Evolutionary conservation across 495 filamentous ascomycete species (phyloP).

Genomic region (Astrothelium macrocarpum): DNA sequence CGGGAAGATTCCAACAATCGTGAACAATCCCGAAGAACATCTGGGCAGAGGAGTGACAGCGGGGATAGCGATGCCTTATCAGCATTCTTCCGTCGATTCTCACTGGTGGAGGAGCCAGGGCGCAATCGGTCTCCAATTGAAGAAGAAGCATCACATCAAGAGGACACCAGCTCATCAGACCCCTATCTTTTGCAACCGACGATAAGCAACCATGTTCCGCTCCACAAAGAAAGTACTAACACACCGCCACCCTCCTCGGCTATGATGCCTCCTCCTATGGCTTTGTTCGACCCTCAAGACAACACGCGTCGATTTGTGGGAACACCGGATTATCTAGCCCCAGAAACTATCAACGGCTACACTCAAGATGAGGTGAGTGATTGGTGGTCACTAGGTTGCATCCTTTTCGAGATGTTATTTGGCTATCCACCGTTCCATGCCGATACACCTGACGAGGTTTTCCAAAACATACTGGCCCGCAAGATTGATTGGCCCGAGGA

Average conservation of each 20-base stretch:
- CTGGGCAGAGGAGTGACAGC: constrained; percentile 86
- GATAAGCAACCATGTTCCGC: constrained; percentile 24
- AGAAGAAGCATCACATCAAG: constrained; percentile 60
- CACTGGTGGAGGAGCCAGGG: constrained; percentile 54
- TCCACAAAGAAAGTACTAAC: constrained; percentile 25
- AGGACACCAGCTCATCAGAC: constrained; percentile 55
- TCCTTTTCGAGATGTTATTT: constrained; percentile 92
- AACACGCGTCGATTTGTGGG: constrained; percentile 89
- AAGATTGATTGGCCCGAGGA: constrained; percentile 83
- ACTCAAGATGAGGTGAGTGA: constrained; percentile 97
- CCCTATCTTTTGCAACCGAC: constrained; percentile 50
- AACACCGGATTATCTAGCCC: constrained; percentile 93
- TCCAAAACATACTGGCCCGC: constrained; percentile 87
- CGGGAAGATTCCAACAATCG: constrained; percentile 54
- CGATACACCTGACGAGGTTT: constrained; percentile 80
- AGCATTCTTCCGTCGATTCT: constrained; percentile 75
- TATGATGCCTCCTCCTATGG: constrained; percentile 92
- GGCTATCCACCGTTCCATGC: constrained; percentile 92
- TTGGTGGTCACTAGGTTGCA: constrained; percentile 98
- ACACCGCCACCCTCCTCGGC: constrained; percentile 52
- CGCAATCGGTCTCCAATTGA: constrained; percentile 45
- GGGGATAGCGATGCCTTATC: constrained; percentile 76
- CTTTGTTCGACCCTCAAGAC: constrained; percentile 91
- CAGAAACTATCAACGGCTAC: constrained; percentile 89
- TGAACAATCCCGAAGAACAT: constrained; percentile 69